A percentile compares a stretch with the other conserved stretches of the same genome.
Evolutionary conservation across 192 early-diverging fungal species (phyloP).

Genomic region (Pilobolus umbonatus): DNA sequence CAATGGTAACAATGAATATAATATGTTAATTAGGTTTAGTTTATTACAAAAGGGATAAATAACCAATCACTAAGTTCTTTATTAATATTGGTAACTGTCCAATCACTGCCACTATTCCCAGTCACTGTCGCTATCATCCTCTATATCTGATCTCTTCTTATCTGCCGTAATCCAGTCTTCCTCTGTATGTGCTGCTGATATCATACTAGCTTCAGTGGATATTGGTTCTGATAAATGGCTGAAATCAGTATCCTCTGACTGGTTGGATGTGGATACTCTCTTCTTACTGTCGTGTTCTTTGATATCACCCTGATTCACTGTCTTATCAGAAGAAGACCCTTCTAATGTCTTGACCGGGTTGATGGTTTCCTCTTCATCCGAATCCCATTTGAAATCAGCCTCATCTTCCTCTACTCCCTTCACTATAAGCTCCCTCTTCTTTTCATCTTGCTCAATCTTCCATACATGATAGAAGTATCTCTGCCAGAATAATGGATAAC

Average conservation of each 20-base stretch:
- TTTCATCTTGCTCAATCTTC: slow-evolving; percentile 52
- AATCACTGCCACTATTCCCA: slow-evolving; percentile 21
- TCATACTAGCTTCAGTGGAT: slow-evolving; percentile 25
- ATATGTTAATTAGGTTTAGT: too few relatives aligned
- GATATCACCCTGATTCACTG: background rate
- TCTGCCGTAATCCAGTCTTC: slow-evolving; percentile 26
- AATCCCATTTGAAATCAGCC: slow-evolving; percentile 33
- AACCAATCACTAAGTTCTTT: too few relatives aligned
- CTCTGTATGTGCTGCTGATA: slow-evolving; percentile 16
- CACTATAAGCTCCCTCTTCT: slow-evolving; percentile 34
- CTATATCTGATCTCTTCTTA: slow-evolving; percentile 14
- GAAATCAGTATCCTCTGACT: slow-evolving; percentile 20
- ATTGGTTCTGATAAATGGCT: slow-evolving; percentile 25
- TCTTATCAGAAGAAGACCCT: background rate
- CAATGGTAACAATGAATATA: too few relatives aligned
- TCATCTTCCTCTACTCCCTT: slow-evolving; percentile 14
- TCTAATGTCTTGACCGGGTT: background rate
- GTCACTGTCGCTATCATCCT: slow-evolving; percentile 32
- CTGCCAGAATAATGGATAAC: slow-evolving; percentile 46
- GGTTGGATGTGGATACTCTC: background rate
- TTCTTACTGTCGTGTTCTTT: slow-evolving; percentile 7
- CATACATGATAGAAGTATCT: slow-evolving; percentile 46
- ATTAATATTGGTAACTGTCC: too few relatives aligned
- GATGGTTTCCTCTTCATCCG: slow-evolving; percentile 27
- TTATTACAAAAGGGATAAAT: too few relatives aligned